Evolutionary conservation across 2,329 filamentous ascomycete genomes (phyloP).

Genomic region (Pseudogymnoascus sp.): DNA sequence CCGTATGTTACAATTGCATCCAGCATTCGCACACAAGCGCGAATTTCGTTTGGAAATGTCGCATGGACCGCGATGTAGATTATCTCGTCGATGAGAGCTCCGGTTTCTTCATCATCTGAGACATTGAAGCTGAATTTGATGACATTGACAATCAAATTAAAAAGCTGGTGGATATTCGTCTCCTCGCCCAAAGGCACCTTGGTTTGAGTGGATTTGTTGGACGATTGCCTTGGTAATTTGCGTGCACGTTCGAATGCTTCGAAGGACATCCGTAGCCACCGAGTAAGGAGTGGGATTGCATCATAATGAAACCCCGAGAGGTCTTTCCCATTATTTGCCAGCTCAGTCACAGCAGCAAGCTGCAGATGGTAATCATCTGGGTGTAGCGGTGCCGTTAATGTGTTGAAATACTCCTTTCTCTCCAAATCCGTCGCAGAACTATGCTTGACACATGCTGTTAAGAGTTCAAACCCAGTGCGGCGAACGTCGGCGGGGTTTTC

Average conservation of each 20-base stretch:
- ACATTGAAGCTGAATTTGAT: slow-evolving; percentile 72
- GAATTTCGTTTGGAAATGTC: slow-evolving; percentile 57
- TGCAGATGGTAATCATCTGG: slow-evolving; percentile 61
- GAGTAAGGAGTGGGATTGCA: slow-evolving; percentile 54
- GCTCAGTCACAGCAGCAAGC: slow-evolving; percentile 55
- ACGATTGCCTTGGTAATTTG: slow-evolving; percentile 40
- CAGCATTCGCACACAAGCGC: slow-evolving; percentile 60
- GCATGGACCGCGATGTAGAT: slow-evolving; percentile 65
- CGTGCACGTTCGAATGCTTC: slow-evolving; percentile 47
- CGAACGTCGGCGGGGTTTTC: slow-evolving; percentile 49
- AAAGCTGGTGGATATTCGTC: slow-evolving; percentile 57
- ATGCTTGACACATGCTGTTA: slow-evolving; percentile 60
- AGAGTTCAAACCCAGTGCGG: slow-evolving; percentile 57
- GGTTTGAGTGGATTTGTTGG: slow-evolving; percentile 36
- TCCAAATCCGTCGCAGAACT: slow-evolving; percentile 59
- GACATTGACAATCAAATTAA: slow-evolving; percentile 59
- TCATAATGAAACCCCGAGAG: slow-evolving; percentile 63
- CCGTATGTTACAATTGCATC: slow-evolving; percentile 68
- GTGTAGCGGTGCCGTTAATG: slow-evolving; percentile 49
- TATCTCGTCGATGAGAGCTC: slow-evolving; percentile 54
- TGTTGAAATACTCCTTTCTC: slow-evolving; percentile 59
- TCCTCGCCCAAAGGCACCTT: slow-evolving; percentile 46
- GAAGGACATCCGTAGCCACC: slow-evolving; percentile 54
- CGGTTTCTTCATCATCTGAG: slow-evolving; percentile 56
- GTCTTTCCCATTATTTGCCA: slow-evolving; percentile 56